Percentiles rank a stretch among this genome's conserved stretches.
Evolutionary conservation across 345 rosid genomes (phyloP).

Genomic region (Pistacia vera): DNA sequence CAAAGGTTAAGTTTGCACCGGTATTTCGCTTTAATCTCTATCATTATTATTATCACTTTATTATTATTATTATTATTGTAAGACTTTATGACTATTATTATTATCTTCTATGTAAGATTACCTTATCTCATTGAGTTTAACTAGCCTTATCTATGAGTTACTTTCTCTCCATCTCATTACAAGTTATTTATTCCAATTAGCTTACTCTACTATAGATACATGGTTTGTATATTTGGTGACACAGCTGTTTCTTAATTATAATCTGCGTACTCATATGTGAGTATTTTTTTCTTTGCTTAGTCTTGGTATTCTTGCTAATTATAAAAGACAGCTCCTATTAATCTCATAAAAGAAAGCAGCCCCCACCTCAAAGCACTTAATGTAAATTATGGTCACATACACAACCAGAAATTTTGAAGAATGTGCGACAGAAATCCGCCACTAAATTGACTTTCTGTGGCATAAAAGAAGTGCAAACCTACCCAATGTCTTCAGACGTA

Average conservation of each 20-base stretch:
- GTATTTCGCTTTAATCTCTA: too few relatives aligned
- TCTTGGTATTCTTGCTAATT: too few relatives aligned
- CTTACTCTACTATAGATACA: neutral
- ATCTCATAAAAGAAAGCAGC: neutral
- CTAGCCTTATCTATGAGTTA: too few relatives aligned
- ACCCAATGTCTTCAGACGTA: constrained; percentile 83
- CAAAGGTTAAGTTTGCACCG: neutral
- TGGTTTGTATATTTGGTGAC: neutral
- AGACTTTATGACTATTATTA: too few relatives aligned
- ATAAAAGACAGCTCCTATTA: neutral
- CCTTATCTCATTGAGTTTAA: too few relatives aligned
- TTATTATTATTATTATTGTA: too few relatives aligned
- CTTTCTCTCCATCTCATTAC: neutral
- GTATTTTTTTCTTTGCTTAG: neutral
- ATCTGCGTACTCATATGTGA: neutral
- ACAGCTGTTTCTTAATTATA: neutral
- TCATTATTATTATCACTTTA: too few relatives aligned
- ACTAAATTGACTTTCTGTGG: neutral
- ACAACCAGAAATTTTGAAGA: neutral
- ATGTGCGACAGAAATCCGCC: neutral
- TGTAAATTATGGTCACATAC: neutral
- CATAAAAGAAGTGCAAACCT: constrained; percentile 27
- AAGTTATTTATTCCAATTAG: neutral
- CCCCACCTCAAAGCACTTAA: neutral
- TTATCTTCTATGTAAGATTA: too few relatives aligned